These are phyloP conservation scores for Botryotinia narcissicola DNA, from an alignment of 2,329 filamentous ascomycete species.

Conservation along the genomic window DNA sequence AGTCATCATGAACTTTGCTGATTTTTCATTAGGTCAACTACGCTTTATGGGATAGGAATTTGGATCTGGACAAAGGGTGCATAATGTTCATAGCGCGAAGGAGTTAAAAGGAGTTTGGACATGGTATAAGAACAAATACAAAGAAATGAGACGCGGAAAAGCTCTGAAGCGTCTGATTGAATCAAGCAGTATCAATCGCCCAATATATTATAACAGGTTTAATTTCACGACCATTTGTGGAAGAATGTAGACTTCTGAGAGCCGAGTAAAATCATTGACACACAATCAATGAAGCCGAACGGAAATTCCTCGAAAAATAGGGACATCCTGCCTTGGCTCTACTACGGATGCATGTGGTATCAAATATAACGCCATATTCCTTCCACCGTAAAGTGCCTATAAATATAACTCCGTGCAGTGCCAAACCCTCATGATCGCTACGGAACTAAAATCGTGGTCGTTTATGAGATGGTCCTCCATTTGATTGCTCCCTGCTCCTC, in stretches of 20 bases:
- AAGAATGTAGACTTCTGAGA: not conserved
- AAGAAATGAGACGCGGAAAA: not conserved
- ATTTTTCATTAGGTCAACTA: not conserved
- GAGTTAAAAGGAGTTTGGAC: slow-evolving; percentile 12
- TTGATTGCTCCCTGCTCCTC: slow-evolving; percentile 47
- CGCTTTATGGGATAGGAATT: slow-evolving; percentile 7
- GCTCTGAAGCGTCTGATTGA: not conserved
- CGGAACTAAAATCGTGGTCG: slow-evolving; percentile 13
- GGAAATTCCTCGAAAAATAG: not conserved
- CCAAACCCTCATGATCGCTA: slow-evolving; percentile 7
- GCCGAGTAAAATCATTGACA: not conserved
- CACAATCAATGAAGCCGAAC: not conserved
- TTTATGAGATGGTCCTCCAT: slow-evolving; percentile 18
- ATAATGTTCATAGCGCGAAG: not conserved
- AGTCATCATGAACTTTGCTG: not conserved
- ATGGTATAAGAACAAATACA: not conserved
- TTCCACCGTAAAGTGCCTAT: slow-evolving; percentile 16
- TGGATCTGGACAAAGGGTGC: not conserved
- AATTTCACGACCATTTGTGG: not conserved
- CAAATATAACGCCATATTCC: slow-evolving; percentile 27
- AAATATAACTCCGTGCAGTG: slow-evolving; percentile 25
- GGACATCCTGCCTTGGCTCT: slow-evolving; percentile 8
- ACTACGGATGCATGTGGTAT: slow-evolving; percentile 33
- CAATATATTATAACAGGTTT: not conserved
- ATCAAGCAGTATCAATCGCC: not conserved